Percentiles rank a stretch among this genome's conserved stretches.
Evolutionary conservation across 495 filamentous ascomycete species (phyloP).

Genomic region (Bathelium albidoporum): DNA sequence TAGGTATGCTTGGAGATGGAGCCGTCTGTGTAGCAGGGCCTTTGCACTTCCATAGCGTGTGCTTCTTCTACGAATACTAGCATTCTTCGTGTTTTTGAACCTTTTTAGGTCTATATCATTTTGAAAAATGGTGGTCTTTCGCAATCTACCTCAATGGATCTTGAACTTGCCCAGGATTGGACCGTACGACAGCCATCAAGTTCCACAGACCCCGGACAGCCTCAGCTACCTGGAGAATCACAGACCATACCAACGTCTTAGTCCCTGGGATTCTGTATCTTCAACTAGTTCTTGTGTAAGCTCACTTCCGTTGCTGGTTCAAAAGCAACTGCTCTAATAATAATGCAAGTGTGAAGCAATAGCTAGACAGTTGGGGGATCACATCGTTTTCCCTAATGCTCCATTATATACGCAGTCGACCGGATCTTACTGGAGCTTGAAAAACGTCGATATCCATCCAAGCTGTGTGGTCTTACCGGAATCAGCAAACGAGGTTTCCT

Average conservation of each 20-base stretch:
- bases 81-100: too few species aligned
- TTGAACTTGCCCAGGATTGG: constrained; percentile 1
- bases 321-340: not conserved
- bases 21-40: too few species aligned
- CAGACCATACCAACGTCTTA: not conserved
- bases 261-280: not conserved
- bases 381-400: constrained; percentile 2
- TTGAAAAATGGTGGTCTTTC: not conserved
- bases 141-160: constrained; percentile 7
- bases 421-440: constrained; percentile 9
- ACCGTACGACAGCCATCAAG: not conserved
- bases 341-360: not conserved
- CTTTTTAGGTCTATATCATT: too few species aligned
- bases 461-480: not conserved
- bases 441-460: constrained; percentile 6
- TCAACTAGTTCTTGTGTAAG: not conserved
- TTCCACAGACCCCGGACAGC: not conserved
- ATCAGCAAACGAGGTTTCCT: not conserved
- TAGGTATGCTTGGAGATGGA: not conserved
- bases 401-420: not conserved
- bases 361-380: not conserved
- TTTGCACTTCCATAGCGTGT: not conserved
- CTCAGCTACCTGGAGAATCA: not conserved
- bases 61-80: not conserved
- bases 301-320: not conserved